Evolutionary conservation across 2,329 filamentous ascomycete species (phyloP).

Genomic region (Sporothrix pseudoabietina): DNA sequence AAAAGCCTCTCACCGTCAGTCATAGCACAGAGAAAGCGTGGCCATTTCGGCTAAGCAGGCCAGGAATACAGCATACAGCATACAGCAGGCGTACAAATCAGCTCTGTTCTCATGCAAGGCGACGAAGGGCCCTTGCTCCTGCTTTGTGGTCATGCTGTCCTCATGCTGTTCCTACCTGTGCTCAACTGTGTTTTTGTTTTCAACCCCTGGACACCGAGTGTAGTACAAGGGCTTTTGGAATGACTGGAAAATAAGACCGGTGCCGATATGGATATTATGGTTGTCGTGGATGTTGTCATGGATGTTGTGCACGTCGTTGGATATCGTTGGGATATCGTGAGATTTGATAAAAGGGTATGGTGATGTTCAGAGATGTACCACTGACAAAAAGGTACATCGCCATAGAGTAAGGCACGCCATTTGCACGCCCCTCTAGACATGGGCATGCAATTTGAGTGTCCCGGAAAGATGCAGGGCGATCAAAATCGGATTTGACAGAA

Average conservation of each 20-base stretch:
- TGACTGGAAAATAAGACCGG: neutral
- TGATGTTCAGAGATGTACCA: neutral
- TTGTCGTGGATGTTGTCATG: neutral
- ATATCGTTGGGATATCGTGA: constrained; percentile 5
- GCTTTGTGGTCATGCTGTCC: neutral
- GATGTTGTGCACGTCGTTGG: neutral
- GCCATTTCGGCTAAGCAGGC: constrained; percentile 11
- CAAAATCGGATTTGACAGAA: neutral
- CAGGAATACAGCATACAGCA: neutral
- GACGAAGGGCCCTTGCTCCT: neutral
- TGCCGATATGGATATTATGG: neutral
- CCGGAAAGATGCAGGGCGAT: neutral
- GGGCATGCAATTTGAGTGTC: neutral
- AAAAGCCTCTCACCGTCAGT: neutral
- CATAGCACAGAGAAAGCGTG: neutral
- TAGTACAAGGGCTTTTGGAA: neutral
- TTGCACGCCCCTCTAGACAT: neutral
- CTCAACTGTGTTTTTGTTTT: neutral
- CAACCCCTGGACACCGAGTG: constrained; percentile 8
- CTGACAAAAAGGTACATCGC: neutral
- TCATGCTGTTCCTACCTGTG: neutral
- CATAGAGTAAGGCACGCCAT: too few species aligned
- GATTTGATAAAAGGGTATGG: neutral
- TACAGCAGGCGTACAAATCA: neutral
- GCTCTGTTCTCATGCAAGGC: neutral